Percentiles rank a stretch among this genome's conserved stretches.
phyloP scores from a whole-genome alignment of 2,329 filamentous ascomycete species.

The Talaromyces sp. region DNA sequence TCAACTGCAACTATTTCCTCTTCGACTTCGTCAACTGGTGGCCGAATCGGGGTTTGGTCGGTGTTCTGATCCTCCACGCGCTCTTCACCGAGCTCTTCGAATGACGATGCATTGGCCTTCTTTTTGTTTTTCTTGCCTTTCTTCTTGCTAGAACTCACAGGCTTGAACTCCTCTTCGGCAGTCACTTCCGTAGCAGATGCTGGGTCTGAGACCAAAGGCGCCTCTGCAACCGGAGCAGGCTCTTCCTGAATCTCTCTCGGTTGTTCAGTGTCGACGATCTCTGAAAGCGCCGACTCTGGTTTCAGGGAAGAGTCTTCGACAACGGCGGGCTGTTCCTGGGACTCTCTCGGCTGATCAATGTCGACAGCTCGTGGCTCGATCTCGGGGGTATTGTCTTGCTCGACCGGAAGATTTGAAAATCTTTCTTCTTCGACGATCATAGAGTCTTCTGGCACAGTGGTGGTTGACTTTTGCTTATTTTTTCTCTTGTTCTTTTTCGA shows the following conservation, averaged over 20 bases:
- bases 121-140: conserved; percentile 11
- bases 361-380: neutral
- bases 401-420: conserved; percentile 1
- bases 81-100: neutral
- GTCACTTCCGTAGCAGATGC: neutral
- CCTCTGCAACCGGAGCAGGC: neutral
- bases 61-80: neutral
- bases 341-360: neutral
- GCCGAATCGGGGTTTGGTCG: neutral
- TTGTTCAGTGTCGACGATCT: neutral
- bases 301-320: neutral
- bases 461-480: conserved; percentile 19
- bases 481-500: conserved; percentile 24
- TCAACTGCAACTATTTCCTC: neutral
- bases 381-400: neutral
- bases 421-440: conserved; percentile 5
- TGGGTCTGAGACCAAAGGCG: neutral
- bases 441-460: conserved; percentile 8
- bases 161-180: neutral
- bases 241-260: neutral
- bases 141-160: conserved; percentile 5
- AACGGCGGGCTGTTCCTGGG: neutral
- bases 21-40: neutral
- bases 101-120: neutral
- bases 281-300: neutral